Conservation (phyloP, 2,329 filamentous ascomycete species). For the Fusarium torulosum region DNA sequence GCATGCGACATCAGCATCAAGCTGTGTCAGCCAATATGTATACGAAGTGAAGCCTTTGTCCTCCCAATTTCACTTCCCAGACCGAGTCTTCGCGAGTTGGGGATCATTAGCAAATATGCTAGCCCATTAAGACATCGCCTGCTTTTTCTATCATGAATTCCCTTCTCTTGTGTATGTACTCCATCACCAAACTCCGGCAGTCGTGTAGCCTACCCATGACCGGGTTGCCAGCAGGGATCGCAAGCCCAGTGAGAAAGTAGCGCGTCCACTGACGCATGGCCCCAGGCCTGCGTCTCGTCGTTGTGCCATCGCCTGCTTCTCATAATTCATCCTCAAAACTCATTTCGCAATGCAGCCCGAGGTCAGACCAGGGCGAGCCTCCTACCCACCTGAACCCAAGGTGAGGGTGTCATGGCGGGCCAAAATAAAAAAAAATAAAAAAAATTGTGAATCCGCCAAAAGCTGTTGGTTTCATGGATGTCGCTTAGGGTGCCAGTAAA, state of each 20-base stretch:
- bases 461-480: slow-evolving; percentile 11
- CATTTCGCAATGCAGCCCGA: slow-evolving; percentile 28
- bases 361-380: slow-evolving; percentile 25
- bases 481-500: slow-evolving; percentile 8
- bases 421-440: slow-evolving; percentile 2
- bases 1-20: slow-evolving; percentile 45
- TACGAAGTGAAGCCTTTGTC: slow-evolving; percentile 44
- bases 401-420: slow-evolving; percentile 4
- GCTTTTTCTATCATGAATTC: slow-evolving; percentile 31
- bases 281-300: slow-evolving; percentile 32
- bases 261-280: slow-evolving; percentile 39
- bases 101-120: slow-evolving; percentile 35
- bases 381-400: slow-evolving; percentile 2
- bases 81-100: slow-evolving; percentile 31
- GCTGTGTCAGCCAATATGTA: slow-evolving; percentile 42
- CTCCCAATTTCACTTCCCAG: slow-evolving; percentile 14
- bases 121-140: slow-evolving; percentile 22
- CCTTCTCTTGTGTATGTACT: slow-evolving; percentile 23
- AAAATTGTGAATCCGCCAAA: slow-evolving; percentile 2
- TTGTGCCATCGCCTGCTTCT: slow-evolving; percentile 28
- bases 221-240: slow-evolving; percentile 41
- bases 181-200: slow-evolving; percentile 30
- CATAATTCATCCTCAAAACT: slow-evolving; percentile 31
- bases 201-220: slow-evolving; percentile 33
- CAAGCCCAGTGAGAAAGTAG: slow-evolving; percentile 48